phyloP scores from a whole-genome alignment of 169 alveolate species.

The Cryptosporidium viatorum region DNA sequence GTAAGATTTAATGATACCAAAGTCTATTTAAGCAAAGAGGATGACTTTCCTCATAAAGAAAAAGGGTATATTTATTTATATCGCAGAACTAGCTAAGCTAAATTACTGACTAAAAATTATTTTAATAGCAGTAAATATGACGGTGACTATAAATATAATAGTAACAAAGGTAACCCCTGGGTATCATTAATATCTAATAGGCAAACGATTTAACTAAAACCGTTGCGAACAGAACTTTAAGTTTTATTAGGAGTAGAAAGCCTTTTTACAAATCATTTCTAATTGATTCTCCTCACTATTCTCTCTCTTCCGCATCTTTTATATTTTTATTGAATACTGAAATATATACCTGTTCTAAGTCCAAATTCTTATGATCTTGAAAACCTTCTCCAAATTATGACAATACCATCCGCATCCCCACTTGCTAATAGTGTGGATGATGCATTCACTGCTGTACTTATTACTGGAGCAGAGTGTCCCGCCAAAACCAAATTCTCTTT shows the following conservation, averaged over 20 bases:
- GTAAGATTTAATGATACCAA: conserved; percentile 45
- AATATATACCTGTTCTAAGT: not conserved
- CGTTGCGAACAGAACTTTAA: not conserved
- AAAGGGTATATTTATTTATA: conserved; percentile 47
- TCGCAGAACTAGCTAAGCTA: conserved; percentile 26
- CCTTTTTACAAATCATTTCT: not conserved
- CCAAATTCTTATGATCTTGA: conserved; percentile 31
- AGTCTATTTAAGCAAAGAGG: conserved; percentile 9
- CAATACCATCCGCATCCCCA: conserved; percentile 86
- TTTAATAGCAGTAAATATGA: not conserved
- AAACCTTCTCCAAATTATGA: conserved; percentile 87
- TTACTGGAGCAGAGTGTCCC: conserved; percentile 83
- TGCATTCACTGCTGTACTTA: conserved; percentile 86
- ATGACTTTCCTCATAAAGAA: conserved; percentile 28
- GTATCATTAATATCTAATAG: not conserved
- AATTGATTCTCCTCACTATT: not conserved
- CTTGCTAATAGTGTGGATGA: conserved; percentile 85
- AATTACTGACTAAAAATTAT: not conserved
- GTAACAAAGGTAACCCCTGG: too few relatives aligned
- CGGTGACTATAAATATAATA: not conserved
- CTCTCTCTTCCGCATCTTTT: not conserved
- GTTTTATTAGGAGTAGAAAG: conserved; percentile 6
- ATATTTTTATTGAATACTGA: not conserved
- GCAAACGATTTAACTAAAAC: not conserved
- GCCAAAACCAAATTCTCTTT: conserved; percentile 17